Conservation (phyloP, 2,329 filamentous ascomycete genomes). For the Fusarium haematococcum region DNA sequence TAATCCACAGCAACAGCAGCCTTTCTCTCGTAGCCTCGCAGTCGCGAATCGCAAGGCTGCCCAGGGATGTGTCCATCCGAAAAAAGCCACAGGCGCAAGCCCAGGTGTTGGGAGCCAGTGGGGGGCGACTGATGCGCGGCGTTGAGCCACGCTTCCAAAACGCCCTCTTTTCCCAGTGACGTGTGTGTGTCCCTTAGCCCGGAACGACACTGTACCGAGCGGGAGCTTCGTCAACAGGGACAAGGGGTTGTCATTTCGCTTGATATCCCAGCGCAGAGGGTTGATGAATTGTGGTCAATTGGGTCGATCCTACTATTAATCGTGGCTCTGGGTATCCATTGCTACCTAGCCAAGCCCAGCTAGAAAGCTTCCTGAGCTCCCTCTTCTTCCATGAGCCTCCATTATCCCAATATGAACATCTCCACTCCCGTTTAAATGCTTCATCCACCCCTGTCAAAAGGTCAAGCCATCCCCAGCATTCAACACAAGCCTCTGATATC, state of each 20-base stretch:
- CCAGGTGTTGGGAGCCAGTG: conserved; percentile 41
- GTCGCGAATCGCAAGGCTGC: neutral
- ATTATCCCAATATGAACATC: conserved; percentile 7
- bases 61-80: neutral
- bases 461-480: conserved; percentile 2
- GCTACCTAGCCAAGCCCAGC: neutral
- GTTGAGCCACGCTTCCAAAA: conserved; percentile 31
- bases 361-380: neutral
- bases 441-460: neutral
- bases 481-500: neutral
- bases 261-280: neutral
- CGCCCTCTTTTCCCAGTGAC: conserved; percentile 11
- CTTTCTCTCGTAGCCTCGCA: conserved; percentile 3
- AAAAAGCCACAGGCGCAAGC: conserved; percentile 37
- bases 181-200: conserved; percentile 22
- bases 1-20: neutral
- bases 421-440: neutral
- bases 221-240: conserved; percentile 6
- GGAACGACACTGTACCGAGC: conserved; percentile 23
- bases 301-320: neutral
- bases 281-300: neutral
- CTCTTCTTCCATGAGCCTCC: neutral
- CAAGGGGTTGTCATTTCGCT: neutral
- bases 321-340: neutral
- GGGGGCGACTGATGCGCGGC: conserved; percentile 23